Conservation (phyloP, 2,329 filamentous ascomycete genomes). For the Coleophoma crateriformis region DNA sequence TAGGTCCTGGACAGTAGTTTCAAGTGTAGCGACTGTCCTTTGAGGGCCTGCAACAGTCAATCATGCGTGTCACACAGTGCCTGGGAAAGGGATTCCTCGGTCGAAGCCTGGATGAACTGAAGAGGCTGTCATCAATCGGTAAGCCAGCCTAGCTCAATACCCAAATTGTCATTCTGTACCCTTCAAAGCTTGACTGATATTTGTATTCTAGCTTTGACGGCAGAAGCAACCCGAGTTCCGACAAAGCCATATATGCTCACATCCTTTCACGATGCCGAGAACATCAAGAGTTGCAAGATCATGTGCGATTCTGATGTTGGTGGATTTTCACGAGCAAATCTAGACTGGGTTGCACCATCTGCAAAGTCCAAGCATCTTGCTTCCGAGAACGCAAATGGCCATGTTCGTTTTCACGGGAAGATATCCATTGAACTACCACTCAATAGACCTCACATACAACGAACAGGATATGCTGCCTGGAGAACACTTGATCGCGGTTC, state of each 20-base stretch:
- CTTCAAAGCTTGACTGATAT: neutral
- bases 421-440: conserved; percentile 83
- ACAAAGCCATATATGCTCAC: conserved; percentile 59
- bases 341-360: conserved; percentile 44
- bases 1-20: neutral
- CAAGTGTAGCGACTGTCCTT: neutral
- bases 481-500: conserved; percentile 71
- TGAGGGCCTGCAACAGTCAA: neutral
- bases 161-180: no score
- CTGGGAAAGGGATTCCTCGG: conserved; percentile 47
- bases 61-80: conserved; percentile 42
- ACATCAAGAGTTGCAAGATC: conserved; percentile 55
- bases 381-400: conserved; percentile 37
- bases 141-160: conserved; percentile 7
- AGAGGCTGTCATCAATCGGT: conserved; percentile 51
- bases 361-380: conserved; percentile 12
- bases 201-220: conserved; percentile 50
- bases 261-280: conserved; percentile 49
- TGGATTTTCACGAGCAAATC: conserved; percentile 69
- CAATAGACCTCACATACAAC: conserved; percentile 66
- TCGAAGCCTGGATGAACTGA: conserved; percentile 56
- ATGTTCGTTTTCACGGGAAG: conserved; percentile 77
- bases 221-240: conserved; percentile 64
- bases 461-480: conserved; percentile 86
- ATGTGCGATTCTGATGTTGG: conserved; percentile 87